These are phyloP conservation scores for Fragaria vesca DNA, from an alignment of 306 rosid species.

Conservation along the genomic window DNA sequence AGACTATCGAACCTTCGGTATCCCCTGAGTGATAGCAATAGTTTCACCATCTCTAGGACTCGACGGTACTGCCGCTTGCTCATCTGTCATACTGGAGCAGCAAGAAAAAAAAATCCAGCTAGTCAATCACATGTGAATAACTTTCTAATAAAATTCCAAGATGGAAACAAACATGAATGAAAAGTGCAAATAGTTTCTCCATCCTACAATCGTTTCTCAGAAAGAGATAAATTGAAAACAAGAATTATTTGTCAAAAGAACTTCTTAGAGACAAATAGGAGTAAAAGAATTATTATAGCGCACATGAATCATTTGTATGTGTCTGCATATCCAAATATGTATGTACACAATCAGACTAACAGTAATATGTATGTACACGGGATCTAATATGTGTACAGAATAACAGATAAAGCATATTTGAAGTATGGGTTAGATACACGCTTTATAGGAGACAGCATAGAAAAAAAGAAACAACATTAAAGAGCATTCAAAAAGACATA, in stretches of 20 bases:
- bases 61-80: slow-evolving; percentile 64
- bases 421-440: neutral
- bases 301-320: neutral
- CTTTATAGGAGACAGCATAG: neutral
- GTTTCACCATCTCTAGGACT: slow-evolving; percentile 98
- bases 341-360: neutral
- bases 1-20: slow-evolving; percentile 62
- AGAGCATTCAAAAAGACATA: slow-evolving; percentile 23
- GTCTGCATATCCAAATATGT: neutral
- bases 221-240: neutral
- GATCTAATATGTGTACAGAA: neutral
- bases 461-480: neutral
- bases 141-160: neutral
- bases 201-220: neutral
- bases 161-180: neutral
- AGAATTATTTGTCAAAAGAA: neutral
- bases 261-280: neutral
- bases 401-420: neutral
- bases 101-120: slow-evolving; percentile 4
- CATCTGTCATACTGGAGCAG: slow-evolving; percentile 85
- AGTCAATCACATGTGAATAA: neutral
- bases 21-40: slow-evolving; percentile 69
- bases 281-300: neutral
- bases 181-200: neutral
- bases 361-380: neutral